phyloP scores from a whole-genome alignment of 1,284 basidiomycete species.

The Pseudozyma thailandica region DNA sequence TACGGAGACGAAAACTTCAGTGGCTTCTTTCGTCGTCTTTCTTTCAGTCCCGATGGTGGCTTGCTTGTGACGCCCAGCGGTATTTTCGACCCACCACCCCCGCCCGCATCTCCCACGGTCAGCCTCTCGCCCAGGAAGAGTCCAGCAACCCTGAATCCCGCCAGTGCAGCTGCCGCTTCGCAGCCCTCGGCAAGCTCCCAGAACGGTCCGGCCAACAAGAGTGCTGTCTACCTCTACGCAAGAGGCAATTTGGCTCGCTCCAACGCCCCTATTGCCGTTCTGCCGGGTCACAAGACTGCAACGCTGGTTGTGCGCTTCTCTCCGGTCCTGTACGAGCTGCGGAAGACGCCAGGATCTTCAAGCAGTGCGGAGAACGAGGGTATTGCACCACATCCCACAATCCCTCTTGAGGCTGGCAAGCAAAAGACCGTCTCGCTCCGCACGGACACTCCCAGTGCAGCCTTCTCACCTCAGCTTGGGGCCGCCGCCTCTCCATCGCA shows the following conservation, averaged over 20 bases:
- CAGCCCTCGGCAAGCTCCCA: conserved; percentile 16
- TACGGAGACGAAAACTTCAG: conserved; percentile 96
- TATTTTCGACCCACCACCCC: conserved; percentile 74
- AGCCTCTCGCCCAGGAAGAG: conserved; percentile 44
- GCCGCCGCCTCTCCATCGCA: conserved; percentile 25
- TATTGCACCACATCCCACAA: conserved; percentile 56
- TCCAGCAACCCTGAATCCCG: conserved; percentile 15
- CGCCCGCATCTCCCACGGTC: conserved; percentile 45
- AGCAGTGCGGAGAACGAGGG: conserved; percentile 30
- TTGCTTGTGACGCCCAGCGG: conserved; percentile 93
- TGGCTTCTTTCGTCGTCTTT: conserved; percentile 92
- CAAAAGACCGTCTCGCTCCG: conserved; percentile 71
- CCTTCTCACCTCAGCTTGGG: conserved; percentile 19
- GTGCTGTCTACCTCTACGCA: conserved; percentile 92
- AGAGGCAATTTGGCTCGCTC: conserved; percentile 79
- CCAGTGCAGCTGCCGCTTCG: conserved; percentile 1
- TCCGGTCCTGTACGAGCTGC: conserved; percentile 88
- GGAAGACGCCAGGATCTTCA: conserved; percentile 66
- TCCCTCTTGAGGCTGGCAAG: conserved; percentile 80
- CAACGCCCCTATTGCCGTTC: conserved; percentile 87
- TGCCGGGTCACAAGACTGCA: conserved; percentile 95
- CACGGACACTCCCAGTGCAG: conserved; percentile 9
- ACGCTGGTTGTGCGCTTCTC: conserved; percentile 93
- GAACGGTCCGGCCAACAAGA: conserved; percentile 68
- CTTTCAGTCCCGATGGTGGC: conserved; percentile 93